phyloP scores from a whole-genome alignment of 2,329 filamentous ascomycete genomes.

The Blastomyces gilchristii region DNA sequence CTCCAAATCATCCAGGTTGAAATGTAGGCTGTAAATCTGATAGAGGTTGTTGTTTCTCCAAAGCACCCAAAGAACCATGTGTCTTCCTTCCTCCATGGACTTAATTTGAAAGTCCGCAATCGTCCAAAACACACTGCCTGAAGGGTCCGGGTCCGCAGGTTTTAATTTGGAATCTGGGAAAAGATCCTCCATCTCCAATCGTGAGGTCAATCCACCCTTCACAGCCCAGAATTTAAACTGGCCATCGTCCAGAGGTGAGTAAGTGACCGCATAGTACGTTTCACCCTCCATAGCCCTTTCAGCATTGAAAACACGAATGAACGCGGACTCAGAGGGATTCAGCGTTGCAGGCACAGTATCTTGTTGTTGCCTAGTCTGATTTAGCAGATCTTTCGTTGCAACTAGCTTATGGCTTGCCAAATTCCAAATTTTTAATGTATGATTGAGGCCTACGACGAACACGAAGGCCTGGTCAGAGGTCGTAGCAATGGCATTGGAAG shows the following conservation, averaged over 20 bases:
- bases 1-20: constrained; percentile 55
- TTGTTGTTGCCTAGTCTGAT: constrained; percentile 54
- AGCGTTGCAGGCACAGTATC: constrained; percentile 65
- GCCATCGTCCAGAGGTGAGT: constrained; percentile 75
- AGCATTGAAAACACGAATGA: constrained; percentile 61
- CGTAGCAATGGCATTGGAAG: constrained; percentile 35
- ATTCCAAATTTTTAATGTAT: constrained; percentile 84
- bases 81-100: constrained; percentile 42
- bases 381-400: constrained; percentile 66
- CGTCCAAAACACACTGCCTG: constrained; percentile 66
- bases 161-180: constrained; percentile 55
- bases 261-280: constrained; percentile 61
- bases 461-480: constrained; percentile 41
- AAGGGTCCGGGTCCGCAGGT: constrained; percentile 52
- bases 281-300: constrained; percentile 38
- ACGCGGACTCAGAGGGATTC: constrained; percentile 64
- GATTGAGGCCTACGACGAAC: constrained; percentile 80
- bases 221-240: constrained; percentile 93
- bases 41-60: constrained; percentile 81
- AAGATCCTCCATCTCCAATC: constrained; percentile 57
- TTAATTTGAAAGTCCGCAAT: constrained; percentile 64
- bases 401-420: constrained; percentile 68
- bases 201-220: constrained; percentile 49
- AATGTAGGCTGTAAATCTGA: constrained; percentile 61
- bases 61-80: constrained; percentile 59